Conservation (phyloP, 2,329 filamentous ascomycete genomes). For the Zymoseptoria brevis region DNA sequence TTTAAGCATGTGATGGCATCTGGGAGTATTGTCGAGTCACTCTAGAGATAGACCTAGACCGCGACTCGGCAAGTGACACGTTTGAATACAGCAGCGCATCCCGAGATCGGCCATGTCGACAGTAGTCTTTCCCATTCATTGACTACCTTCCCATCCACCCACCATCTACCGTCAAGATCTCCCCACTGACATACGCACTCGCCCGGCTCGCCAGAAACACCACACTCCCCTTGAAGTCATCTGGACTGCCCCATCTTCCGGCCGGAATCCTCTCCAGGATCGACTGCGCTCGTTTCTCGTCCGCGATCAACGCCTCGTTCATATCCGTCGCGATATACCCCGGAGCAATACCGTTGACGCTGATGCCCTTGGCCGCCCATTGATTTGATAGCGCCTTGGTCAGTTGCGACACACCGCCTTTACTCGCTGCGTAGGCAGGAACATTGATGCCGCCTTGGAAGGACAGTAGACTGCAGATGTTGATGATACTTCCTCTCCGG, state of each 20-base stretch:
- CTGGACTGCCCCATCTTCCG: conserved; percentile 71
- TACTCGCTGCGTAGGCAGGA: conserved; percentile 77
- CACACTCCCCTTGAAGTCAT: conserved; percentile 79
- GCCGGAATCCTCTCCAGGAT: conserved; percentile 78
- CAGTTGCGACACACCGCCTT: conserved; percentile 76
- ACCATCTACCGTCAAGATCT: conserved; percentile 76
- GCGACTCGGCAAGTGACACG: too few relatives aligned
- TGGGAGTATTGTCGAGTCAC: too few relatives aligned
- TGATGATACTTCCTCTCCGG: conserved; percentile 67
- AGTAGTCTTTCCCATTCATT: too few relatives aligned
- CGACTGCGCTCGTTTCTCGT: conserved; percentile 59
- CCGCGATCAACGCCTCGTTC: conserved; percentile 73
- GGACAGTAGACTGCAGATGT: conserved; percentile 70
- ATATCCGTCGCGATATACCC: conserved; percentile 93
- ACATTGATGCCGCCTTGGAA: conserved; percentile 86
- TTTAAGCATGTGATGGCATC: too few relatives aligned
- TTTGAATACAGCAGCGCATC: too few relatives aligned
- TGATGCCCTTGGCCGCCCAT: conserved; percentile 72
- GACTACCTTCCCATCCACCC: conserved; percentile 77
- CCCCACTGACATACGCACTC: conserved; percentile 75
- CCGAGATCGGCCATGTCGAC: too few relatives aligned
- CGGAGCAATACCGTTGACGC: conserved; percentile 80
- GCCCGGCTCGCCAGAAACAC: conserved; percentile 70
- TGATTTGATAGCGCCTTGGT: conserved; percentile 82
- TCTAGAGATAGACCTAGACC: too few relatives aligned